A percentile compares a stretch with the other conserved stretches of the same genome.
Evolutionary conservation across 352 stramenopile genomes (phyloP).

Genomic region (Phytopythium mirpurense): DNA sequence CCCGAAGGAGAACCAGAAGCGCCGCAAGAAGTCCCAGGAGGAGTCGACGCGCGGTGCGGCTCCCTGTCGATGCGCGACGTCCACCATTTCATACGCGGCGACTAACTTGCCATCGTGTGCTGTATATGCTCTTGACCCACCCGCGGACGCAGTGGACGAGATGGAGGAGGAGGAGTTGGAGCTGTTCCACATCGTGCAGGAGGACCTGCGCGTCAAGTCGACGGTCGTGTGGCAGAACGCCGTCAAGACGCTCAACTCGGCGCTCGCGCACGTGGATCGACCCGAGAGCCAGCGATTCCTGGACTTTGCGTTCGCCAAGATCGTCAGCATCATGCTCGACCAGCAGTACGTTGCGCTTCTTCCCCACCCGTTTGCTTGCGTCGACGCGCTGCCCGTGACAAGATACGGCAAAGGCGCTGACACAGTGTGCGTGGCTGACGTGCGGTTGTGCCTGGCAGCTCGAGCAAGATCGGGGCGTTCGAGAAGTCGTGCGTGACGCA

Average conservation of each 20-base stretch:
- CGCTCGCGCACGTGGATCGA: conserved; percentile 59
- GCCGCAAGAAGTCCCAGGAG: conserved; percentile 66
- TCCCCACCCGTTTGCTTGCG: no score
- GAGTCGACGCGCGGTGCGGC: conserved; percentile 13
- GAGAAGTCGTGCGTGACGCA: conserved; percentile 86
- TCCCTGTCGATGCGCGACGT: conserved; percentile 1
- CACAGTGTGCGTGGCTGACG: background rate
- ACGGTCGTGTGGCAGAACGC: conserved; percentile 89
- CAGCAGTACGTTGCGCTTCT: conserved; percentile 89
- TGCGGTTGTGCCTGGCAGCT: conserved; percentile 30
- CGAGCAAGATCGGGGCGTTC: conserved; percentile 82
- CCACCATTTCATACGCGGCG: no score
- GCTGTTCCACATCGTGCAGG: conserved; percentile 78
- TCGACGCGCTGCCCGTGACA: no score
- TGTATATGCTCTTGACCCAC: no score
- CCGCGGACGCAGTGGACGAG: conserved; percentile 18
- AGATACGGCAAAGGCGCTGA: background rate
- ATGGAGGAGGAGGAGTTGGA: conserved; percentile 84
- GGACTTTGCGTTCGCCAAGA: conserved; percentile 69
- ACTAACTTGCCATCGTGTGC: no score
- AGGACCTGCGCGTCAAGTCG: conserved; percentile 85
- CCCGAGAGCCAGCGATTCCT: conserved; percentile 75
- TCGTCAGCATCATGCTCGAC: conserved; percentile 88
- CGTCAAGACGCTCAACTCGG: conserved; percentile 78
- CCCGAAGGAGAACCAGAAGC: conserved; percentile 54